Base-by-base conservation (phyloP, 495 filamentous ascomycete species). In the Daldinia loculata region DNA sequence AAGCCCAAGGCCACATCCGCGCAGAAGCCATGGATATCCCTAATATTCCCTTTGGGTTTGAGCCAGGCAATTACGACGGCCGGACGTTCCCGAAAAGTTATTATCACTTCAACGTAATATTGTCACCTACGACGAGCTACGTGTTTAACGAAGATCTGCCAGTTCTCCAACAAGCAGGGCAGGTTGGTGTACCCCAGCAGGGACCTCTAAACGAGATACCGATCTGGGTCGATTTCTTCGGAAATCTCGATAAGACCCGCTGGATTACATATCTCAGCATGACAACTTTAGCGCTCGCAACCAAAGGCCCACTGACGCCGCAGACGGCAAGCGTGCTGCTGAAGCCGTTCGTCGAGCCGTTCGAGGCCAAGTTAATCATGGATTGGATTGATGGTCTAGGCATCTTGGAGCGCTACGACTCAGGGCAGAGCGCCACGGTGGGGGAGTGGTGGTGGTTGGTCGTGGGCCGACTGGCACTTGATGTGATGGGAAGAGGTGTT, bases 201-300 rank as follows among this genome's bases (percentile, higher is more conserved):
- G 75, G 79, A 32, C 71, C 78, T 36, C 61, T 67, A 43, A 75
- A 80, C 69, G 74, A 88, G 75, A 71, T 92, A 19, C 94, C 94
- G 0, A 78, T 94, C 27, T 97, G 94, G 94, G 87, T 87, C 66
- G 92, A 93, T 77, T 90, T 97, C 52, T 87, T 92, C 56, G 88
- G 86, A 0, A 77, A 85, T 8, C 77, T 93, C 12, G 84, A 91
- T 38, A 69, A 65, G 3, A 79, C 83, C 6, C 80, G 90, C 41
- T 97, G 94, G 94, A 80, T 88, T 3, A 79, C 86, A 71, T 85
- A 87, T 7, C 77, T 92, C 12, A 84, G 83, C 8, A 84, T 87
- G 19, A 81, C 92, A 12, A 66, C 89, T 8, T 81, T 88, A 19
- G 84, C 85, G 43, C 62, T 94, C 14, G 87, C 89, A 0, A 83